phyloP scores from a whole-genome alignment of 169 alveolate genomes.

The Cryptosporidium tyzzeri region DNA sequence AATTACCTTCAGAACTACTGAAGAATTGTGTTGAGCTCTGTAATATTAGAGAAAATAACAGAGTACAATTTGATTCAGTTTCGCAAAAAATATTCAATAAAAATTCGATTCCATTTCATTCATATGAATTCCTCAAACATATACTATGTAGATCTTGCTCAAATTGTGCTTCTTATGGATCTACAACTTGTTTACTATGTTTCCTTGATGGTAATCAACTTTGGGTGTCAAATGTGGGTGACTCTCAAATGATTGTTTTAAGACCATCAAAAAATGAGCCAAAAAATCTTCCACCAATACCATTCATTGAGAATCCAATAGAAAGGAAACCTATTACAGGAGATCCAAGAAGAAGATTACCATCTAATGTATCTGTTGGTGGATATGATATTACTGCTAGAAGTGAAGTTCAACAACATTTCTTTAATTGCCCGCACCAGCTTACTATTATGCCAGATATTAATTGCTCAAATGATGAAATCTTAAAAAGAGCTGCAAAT shows the following conservation, averaged over 20 bases:
- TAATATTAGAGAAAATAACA: conserved; percentile 73
- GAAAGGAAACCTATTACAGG: conserved; percentile 67
- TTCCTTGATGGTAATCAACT: conserved; percentile 78
- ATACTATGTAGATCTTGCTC: conserved; percentile 78
- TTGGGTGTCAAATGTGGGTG: conserved; percentile 82
- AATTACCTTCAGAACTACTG: conserved; percentile 80
- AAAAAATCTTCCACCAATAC: conserved; percentile 34
- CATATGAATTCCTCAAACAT: conserved; percentile 72
- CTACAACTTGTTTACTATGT: conserved; percentile 81
- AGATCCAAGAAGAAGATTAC: conserved; percentile 64
- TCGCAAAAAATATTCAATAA: conserved; percentile 74
- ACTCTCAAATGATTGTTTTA: conserved; percentile 78
- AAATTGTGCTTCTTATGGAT: conserved; percentile 79
- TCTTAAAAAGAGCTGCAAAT: conserved; percentile 77
- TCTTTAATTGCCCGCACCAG: conserved; percentile 86
- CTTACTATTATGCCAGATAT: conserved; percentile 84
- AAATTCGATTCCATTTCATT: conserved; percentile 46
- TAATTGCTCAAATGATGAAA: conserved; percentile 77
- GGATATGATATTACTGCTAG: conserved; percentile 79
- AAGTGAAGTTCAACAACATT: conserved; percentile 83
- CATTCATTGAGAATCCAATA: conserved; percentile 42
- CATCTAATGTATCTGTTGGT: conserved; percentile 20
- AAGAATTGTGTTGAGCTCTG: conserved; percentile 77
- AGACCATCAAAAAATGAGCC: conserved; percentile 71
- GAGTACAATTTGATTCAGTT: conserved; percentile 77